Percentiles rank a stretch among this genome's conserved stretches.
These are phyloP conservation scores for Lachnellula arida DNA, from an alignment of 2,329 filamentous ascomycete genomes.

Conservation along the genomic window DNA sequence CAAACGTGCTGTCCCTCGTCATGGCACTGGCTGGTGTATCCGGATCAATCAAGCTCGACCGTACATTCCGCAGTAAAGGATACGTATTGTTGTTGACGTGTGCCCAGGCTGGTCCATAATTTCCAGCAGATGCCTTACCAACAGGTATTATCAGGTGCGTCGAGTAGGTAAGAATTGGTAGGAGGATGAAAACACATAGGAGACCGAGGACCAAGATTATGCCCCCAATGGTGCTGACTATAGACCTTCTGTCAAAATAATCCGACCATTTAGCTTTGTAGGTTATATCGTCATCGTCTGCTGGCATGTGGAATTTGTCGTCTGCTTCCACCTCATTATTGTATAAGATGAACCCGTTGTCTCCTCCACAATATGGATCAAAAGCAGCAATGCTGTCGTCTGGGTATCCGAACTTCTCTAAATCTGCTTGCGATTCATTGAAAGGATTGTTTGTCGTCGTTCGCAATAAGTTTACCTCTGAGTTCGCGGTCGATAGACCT, in stretches of 20 bases:
- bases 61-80: constrained; percentile 43
- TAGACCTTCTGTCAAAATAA: constrained; percentile 39
- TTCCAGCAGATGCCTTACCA: neutral
- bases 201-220: constrained; percentile 44
- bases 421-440: constrained; percentile 25
- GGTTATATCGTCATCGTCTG: constrained; percentile 42
- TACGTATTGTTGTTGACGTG: constrained; percentile 44
- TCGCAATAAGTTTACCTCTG: constrained; percentile 11
- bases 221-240: constrained; percentile 34
- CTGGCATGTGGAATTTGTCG: constrained; percentile 50
- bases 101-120: constrained; percentile 35
- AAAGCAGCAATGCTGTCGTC: constrained; percentile 45
- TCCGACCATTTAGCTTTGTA: constrained; percentile 40
- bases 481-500: neutral
- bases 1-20: constrained; percentile 39
- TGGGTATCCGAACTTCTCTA: constrained; percentile 37
- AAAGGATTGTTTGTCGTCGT: constrained; percentile 19
- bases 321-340: constrained; percentile 47
- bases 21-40: constrained; percentile 44
- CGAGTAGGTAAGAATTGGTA: constrained; percentile 45
- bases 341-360: constrained; percentile 38
- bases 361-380: constrained; percentile 37
- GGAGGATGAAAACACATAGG: constrained; percentile 44
- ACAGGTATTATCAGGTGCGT: constrained; percentile 11
- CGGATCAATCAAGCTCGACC: constrained; percentile 45